These are phyloP conservation scores for Mycena rosella DNA, from an alignment of 768 basidiomycete species.

Conservation along the genomic window DNA sequence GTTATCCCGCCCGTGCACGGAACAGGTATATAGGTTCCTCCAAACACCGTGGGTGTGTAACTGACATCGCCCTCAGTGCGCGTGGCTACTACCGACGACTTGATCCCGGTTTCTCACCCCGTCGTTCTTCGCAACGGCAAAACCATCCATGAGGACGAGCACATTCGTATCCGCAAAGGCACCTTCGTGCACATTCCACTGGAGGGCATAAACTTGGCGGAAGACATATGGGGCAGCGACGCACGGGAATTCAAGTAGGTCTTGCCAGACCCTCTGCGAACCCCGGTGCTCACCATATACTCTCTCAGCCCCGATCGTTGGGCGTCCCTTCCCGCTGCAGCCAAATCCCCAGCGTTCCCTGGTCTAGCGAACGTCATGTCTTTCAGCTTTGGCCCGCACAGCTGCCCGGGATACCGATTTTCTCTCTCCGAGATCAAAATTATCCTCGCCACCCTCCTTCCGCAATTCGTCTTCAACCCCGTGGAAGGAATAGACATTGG, in stretches of 20 bases:
- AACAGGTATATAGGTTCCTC: constrained; percentile 50
- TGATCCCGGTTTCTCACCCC: constrained; percentile 64
- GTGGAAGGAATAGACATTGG: constrained; percentile 54
- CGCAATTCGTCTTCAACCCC: constrained; percentile 60
- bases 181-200: constrained; percentile 70
- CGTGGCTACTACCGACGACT: constrained; percentile 64
- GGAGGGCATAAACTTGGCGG: constrained; percentile 65
- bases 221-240: constrained; percentile 69
- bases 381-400: constrained; percentile 66
- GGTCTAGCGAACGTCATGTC: constrained; percentile 66
- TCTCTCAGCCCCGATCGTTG: constrained; percentile 66
- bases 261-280: too few species aligned
- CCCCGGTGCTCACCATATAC: constrained; percentile 29
- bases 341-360: constrained; percentile 53
- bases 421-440: constrained; percentile 64
- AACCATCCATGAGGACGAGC: constrained; percentile 49
- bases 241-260: constrained; percentile 67
- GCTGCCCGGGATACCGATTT: constrained; percentile 65
- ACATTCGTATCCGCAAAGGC: constrained; percentile 64
- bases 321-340: constrained; percentile 53
- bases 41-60: neutral
- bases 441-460: constrained; percentile 60
- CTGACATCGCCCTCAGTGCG: constrained; percentile 48
- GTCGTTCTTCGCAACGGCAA: constrained; percentile 57
- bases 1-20: constrained; percentile 68